Percentiles rank a stretch among this genome's conserved stretches.
Evolutionary conservation across 352 stramenopile species (phyloP).

Genomic region (Lagenidium giganteum): DNA sequence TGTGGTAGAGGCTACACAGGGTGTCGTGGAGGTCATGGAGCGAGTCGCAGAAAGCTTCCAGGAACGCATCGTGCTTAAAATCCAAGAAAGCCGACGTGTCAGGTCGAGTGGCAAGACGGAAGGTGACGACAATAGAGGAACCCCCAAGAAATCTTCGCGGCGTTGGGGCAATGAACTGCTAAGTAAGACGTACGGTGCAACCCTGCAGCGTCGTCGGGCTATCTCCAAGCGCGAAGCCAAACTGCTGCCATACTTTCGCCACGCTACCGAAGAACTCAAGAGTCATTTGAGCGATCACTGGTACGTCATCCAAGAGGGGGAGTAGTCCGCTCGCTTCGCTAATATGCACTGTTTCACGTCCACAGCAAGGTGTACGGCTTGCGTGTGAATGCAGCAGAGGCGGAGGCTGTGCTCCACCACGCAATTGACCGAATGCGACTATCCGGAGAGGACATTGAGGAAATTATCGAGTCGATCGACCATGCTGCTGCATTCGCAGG

Average conservation of each 20-base stretch:
- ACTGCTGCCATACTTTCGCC: constrained; percentile 56
- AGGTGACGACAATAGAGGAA: too few relatives aligned
- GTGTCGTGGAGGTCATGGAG: constrained; percentile 33
- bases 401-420: constrained; percentile 4
- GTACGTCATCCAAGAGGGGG: constrained; percentile 15
- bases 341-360: not conserved
- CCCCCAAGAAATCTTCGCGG: too few relatives aligned
- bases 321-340: not conserved
- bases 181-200: constrained; percentile 45
- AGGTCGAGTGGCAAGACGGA: not conserved
- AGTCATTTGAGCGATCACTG: constrained; percentile 9
- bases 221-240: constrained; percentile 57
- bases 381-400: constrained; percentile 1
- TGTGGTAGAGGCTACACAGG: constrained; percentile 29
- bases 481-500: too few relatives aligned
- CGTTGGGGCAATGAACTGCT: constrained; percentile 54
- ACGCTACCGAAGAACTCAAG: constrained; percentile 56
- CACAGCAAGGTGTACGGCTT: not conserved
- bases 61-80: constrained; percentile 60
- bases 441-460: not conserved
- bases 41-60: constrained; percentile 40
- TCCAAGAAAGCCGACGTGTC: constrained; percentile 28
- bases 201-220: constrained; percentile 39
- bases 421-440: not conserved
- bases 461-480: not conserved